These are phyloP conservation scores for Botrytis sinoallii DNA, from an alignment of 2,329 filamentous ascomycete species.

Conservation along the genomic window DNA sequence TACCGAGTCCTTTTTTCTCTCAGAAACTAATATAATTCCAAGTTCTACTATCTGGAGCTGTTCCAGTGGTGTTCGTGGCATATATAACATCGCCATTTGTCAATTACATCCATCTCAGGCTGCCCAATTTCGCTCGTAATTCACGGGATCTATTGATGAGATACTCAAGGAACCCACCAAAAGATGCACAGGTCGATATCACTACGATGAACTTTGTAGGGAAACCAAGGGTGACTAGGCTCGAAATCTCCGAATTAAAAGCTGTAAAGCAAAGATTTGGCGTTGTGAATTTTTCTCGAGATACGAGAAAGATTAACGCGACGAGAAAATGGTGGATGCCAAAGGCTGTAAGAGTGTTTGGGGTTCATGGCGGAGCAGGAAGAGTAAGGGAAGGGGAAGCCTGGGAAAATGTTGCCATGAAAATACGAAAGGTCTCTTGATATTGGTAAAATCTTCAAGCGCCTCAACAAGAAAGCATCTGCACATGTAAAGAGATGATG, in stretches of 20 bases:
- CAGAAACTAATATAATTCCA: constrained; percentile 19
- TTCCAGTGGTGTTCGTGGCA: constrained; percentile 63
- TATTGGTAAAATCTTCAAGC: background rate
- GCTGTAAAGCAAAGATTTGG: constrained; percentile 33
- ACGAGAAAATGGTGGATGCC: constrained; percentile 35
- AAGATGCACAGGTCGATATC: constrained; percentile 40
- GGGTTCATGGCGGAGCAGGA: constrained; percentile 31
- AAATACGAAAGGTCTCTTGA: background rate
- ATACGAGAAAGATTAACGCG: constrained; percentile 28
- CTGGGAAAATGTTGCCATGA: constrained; percentile 33
- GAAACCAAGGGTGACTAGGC: constrained; percentile 36
- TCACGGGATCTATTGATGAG: constrained; percentile 55
- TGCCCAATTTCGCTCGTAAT: constrained; percentile 62
- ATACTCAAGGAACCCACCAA: constrained; percentile 49
- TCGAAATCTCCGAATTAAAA: constrained; percentile 33
- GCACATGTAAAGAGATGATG: background rate
- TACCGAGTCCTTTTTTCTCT: too few species aligned
- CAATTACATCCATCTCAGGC: constrained; percentile 64
- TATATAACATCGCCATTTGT: constrained; percentile 69
- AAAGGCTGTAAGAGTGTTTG: constrained; percentile 32
- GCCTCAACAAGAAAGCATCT: background rate
- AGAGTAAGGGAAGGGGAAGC: constrained; percentile 28
- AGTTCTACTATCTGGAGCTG: constrained; percentile 58
- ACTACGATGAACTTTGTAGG: constrained; percentile 43
- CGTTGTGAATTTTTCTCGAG: constrained; percentile 35